Percentiles rank a stretch among this genome's conserved stretches.
Evolutionary conservation across 352 stramenopile species (phyloP).

Genomic region (Phytophthora europaea): DNA sequence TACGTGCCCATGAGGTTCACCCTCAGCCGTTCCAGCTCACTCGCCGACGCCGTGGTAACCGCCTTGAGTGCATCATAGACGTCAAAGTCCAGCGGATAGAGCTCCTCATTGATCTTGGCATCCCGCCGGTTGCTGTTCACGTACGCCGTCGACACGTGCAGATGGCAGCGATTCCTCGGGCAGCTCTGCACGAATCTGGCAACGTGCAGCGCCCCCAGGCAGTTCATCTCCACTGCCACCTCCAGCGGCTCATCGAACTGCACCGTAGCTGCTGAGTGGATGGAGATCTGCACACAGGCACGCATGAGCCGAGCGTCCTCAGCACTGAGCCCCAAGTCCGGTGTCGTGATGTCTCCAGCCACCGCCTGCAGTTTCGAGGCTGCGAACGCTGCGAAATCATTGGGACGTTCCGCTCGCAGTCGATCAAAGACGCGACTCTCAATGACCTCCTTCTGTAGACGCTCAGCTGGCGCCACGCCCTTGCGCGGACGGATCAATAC

Average conservation of each 20-base stretch:
- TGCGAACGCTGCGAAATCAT: slow-evolving; percentile 65
- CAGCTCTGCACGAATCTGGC: slow-evolving; percentile 73
- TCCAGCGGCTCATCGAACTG: slow-evolving; percentile 90
- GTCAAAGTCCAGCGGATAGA: slow-evolving; percentile 92
- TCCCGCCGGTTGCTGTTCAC: slow-evolving; percentile 87
- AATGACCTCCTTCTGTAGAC: slow-evolving; percentile 83
- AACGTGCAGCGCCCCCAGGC: slow-evolving; percentile 70
- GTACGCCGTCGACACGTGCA: slow-evolving; percentile 89
- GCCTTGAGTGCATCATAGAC: slow-evolving; percentile 68
- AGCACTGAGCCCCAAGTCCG: slow-evolving; percentile 63
- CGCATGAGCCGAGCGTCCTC: slow-evolving; percentile 58
- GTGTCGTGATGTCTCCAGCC: slow-evolving; percentile 75
- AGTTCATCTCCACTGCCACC: slow-evolving; percentile 91
- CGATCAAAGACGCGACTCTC: slow-evolving; percentile 81
- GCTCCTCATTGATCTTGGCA: slow-evolving; percentile 62
- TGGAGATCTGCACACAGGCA: slow-evolving; percentile 65
- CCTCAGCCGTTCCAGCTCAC: slow-evolving; percentile 68
- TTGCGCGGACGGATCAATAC: slow-evolving; percentile 86
- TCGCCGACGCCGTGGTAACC: slow-evolving; percentile 60
- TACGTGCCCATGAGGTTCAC: slow-evolving; percentile 90
- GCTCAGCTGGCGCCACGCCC: slow-evolving; percentile 57
- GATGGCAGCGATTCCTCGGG: slow-evolving; percentile 58
- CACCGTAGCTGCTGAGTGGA: slow-evolving; percentile 90
- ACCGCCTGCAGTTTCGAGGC: slow-evolving; percentile 69
- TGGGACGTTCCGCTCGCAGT: slow-evolving; percentile 55